A percentile compares a stretch with the other conserved stretches of the same genome.
phyloP scores from a whole-genome alignment of 768 basidiomycete species.

The Phanerochaete sordida region DNA sequence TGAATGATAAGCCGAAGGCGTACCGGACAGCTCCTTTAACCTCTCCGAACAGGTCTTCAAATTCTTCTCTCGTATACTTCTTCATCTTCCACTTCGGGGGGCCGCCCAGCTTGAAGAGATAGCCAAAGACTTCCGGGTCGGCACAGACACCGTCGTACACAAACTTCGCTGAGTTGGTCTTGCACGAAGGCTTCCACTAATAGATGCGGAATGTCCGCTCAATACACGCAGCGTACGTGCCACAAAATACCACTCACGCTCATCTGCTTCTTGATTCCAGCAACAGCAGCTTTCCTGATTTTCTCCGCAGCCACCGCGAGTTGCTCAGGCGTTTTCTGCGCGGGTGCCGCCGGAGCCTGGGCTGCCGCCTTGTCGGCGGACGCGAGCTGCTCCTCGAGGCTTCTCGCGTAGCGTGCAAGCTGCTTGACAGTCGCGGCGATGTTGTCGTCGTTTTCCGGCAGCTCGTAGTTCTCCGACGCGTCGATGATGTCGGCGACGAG shows the following conservation, averaged over 20 bases:
- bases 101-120: conserved; percentile 36
- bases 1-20: too few species aligned
- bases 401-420: conserved; percentile 31
- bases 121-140: conserved; percentile 45
- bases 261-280: conserved; percentile 54
- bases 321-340: conserved; percentile 35
- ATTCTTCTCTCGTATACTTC: conserved; percentile 28
- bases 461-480: conserved; percentile 30
- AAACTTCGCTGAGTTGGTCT: conserved; percentile 43
- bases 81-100: conserved; percentile 49
- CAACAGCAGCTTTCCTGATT: conserved; percentile 39
- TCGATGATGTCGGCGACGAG: conserved; percentile 37
- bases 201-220: not conserved
- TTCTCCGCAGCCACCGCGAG: conserved; percentile 42
- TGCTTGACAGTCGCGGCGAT: conserved; percentile 26
- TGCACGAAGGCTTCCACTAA: conserved; percentile 52
- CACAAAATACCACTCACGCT: conserved; percentile 19
- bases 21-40: conserved; percentile 37
- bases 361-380: conserved; percentile 1
- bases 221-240: not conserved
- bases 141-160: conserved; percentile 50
- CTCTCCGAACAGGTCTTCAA: conserved; percentile 17
- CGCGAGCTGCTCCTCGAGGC: conserved; percentile 24
- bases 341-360: not conserved
- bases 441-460: conserved; percentile 32